Base-by-base conservation (phyloP, 345 rosid species). In the Kandelia obovata region DNA sequence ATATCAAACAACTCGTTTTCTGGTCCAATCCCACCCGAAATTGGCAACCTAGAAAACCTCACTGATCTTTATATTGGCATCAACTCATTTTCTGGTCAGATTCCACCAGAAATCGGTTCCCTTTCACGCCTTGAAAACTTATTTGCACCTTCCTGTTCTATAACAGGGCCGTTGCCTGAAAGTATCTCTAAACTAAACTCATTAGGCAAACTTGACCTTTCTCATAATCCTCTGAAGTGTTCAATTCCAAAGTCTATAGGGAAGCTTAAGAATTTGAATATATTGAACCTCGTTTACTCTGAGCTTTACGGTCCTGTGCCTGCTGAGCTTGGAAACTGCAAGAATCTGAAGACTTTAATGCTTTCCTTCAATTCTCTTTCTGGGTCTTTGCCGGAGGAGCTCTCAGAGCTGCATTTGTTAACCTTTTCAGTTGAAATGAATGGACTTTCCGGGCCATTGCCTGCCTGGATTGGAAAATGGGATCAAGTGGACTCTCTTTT, bases 401-500 rank as follows among this genome's bases (percentile, higher is more conserved):
- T 95, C 57, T 81, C 90, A 21, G 53, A 73, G 75, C 67, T 92
- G 68, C 96, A 89, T 30, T 1, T 90, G 68, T 7, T 82, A 64
- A 75, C 96, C 1, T 90, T 95, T 66, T 77, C 94, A 3, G 92
- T 86, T 19, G 97, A 95, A 31, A 83, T 73, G 82, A 95, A 95
- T 74, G 82, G 77, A 60, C 88, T 95, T 21, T 86, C 96, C 0
- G 97, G 97, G 20, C 56, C 74, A 19, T 61, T 92, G 67, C 96
- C 97, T 7, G 61, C 87, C 13, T 95, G 97, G 97, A 65, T 92
- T 16, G 91, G 97, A 16, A 79, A 82, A 59, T 90, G 91, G 96
- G 79, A 71, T 34, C 76, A 76, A 26, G 62, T 87, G 26, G 85
- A 86, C 6, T 92, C 96, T 0, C 82, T 95, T 53, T 73, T 86